Conservation (phyloP, 345 rosid genomes). For the Laguncularia racemosa region DNA sequence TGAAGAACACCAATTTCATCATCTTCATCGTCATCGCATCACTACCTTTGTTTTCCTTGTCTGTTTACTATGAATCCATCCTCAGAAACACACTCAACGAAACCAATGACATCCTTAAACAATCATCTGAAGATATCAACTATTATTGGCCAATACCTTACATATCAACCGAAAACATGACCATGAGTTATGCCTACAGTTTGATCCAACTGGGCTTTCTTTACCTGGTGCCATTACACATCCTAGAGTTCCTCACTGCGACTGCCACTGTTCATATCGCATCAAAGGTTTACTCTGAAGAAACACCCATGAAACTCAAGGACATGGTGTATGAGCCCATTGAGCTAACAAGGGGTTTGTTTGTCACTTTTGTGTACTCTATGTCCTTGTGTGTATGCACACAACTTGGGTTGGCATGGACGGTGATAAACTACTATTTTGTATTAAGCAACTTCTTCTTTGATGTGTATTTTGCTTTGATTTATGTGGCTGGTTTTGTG, state of each 20-base stretch:
- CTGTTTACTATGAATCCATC: conserved; percentile 5
- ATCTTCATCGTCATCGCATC: conserved; percentile 3
- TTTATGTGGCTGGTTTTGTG: conserved; percentile 14
- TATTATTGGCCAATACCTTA: neutral
- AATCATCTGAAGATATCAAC: neutral
- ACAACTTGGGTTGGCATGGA: conserved; percentile 21
- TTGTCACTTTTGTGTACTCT: conserved; percentile 15
- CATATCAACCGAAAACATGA: neutral
- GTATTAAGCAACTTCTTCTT: neutral
- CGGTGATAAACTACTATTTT: conserved; percentile 16
- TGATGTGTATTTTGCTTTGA: neutral
- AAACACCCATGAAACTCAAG: conserved; percentile 2
- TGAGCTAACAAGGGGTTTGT: neutral
- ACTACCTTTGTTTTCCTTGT: conserved; percentile 5
- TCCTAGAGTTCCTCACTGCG: conserved; percentile 8
- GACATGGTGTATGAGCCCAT: neutral
- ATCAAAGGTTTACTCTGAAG: conserved; percentile 1
- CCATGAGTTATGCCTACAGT: neutral
- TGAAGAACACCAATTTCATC: conserved; percentile 8
- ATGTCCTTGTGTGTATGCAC: conserved; percentile 16
- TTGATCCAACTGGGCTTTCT: conserved; percentile 10
- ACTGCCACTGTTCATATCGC: conserved; percentile 7
- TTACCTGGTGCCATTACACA: conserved; percentile 10
- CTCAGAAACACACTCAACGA: conserved; percentile 6
- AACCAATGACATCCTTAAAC: neutral